Evolutionary conservation across 1,139 yeast genomes (phyloP).

Genomic region (Debaryomyces nepalensis): DNA sequence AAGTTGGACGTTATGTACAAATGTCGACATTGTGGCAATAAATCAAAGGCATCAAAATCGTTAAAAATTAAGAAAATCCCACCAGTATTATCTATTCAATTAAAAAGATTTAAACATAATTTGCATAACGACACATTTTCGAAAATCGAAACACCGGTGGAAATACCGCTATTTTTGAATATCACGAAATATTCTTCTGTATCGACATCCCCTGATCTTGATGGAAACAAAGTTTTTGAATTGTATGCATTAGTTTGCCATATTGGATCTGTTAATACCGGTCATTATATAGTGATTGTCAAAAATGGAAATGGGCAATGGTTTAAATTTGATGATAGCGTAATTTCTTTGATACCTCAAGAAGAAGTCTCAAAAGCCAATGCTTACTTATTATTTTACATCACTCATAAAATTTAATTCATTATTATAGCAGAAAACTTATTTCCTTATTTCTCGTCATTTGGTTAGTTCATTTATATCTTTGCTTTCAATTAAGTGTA

Average conservation of each 20-base stretch:
- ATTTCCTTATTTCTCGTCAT: no score
- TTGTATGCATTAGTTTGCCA: constrained; percentile 87
- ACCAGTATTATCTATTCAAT: constrained; percentile 78
- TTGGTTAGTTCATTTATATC: no score
- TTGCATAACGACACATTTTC: constrained; percentile 57
- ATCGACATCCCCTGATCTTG: constrained; percentile 17
- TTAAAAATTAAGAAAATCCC: constrained; percentile 72
- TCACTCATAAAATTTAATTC: constrained; percentile 51
- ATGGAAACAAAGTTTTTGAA: constrained; percentile 60
- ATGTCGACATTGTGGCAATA: constrained; percentile 67
- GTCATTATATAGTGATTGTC: constrained; percentile 85
- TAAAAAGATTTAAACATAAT: constrained; percentile 85
- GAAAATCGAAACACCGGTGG: constrained; percentile 76
- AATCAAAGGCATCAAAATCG: constrained; percentile 70
- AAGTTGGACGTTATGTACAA: constrained; percentile 72
- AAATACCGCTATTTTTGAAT: constrained; percentile 73
- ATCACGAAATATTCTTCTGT: constrained; percentile 61
- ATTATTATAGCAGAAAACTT: not conserved
- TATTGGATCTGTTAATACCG: constrained; percentile 90
- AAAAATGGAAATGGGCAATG: constrained; percentile 76
- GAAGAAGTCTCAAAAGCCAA: constrained; percentile 68
- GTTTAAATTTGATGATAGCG: constrained; percentile 91
- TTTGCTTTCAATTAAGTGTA: no score
- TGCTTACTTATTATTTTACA: constrained; percentile 82
- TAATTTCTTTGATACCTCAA: constrained; percentile 68